Evolutionary conservation across 768 basidiomycete species (phyloP).

Genomic region (Tricholoma sp.): DNA sequence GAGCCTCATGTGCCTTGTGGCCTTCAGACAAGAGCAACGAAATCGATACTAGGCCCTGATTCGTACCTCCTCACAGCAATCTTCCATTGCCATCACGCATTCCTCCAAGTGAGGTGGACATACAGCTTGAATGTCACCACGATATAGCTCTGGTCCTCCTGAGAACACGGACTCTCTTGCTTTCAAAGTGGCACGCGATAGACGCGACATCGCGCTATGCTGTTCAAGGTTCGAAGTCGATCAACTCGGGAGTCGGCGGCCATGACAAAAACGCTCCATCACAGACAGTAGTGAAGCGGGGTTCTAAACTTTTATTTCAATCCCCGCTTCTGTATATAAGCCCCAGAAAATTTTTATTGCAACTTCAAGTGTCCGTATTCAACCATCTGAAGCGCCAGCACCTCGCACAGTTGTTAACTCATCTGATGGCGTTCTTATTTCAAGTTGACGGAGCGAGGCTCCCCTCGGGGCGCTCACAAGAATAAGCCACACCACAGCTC

Average conservation of each 20-base stretch:
- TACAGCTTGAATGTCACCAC: constrained; percentile 55
- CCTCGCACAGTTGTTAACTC: constrained; percentile 36
- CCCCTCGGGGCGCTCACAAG: constrained; percentile 35
- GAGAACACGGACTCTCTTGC: constrained; percentile 68
- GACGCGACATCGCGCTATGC: constrained; percentile 39
- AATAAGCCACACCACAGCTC: constrained; percentile 26
- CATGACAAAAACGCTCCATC: too few species aligned
- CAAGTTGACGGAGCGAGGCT: constrained; percentile 78
- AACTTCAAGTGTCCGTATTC: constrained; percentile 58
- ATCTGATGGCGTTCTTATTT: constrained; percentile 60
- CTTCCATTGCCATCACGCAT: constrained; percentile 74
- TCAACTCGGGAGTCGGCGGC: background rate
- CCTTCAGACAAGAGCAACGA: background rate
- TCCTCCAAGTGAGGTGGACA: constrained; percentile 72
- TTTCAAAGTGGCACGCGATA: constrained; percentile 49
- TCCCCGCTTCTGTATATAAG: constrained; percentile 28
- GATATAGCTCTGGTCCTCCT: constrained; percentile 59
- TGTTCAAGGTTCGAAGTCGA: background rate
- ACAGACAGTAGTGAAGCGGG: background rate
- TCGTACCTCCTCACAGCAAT: constrained; percentile 72
- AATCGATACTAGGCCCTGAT: background rate
- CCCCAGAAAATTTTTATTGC: constrained; percentile 14
- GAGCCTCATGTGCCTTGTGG: constrained; percentile 59
- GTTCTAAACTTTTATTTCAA: constrained; percentile 12
- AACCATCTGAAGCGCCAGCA: constrained; percentile 64